Percentiles rank a stretch among this genome's conserved stretches.
Evolutionary conservation across 345 rosid genomes (phyloP).

Genomic region (Lepidium aucheri): DNA sequence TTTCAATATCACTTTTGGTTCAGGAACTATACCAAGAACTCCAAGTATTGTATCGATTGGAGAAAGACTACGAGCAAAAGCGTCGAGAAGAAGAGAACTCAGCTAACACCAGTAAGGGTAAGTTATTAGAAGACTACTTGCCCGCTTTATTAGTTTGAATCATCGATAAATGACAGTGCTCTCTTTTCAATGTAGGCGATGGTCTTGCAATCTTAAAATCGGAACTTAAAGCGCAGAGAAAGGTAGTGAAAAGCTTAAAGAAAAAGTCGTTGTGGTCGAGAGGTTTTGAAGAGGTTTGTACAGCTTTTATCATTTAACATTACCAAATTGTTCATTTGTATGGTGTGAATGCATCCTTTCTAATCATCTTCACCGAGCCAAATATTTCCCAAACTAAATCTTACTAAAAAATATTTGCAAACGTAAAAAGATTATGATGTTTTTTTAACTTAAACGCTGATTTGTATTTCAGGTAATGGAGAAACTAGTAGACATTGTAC

Average conservation of each 20-base stretch:
- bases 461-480: constrained; percentile 68
- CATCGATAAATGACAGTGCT: background rate
- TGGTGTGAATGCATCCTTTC: background rate
- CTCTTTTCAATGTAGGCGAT: constrained; percentile 36
- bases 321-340: background rate
- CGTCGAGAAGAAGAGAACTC: constrained; percentile 59
- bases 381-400: background rate
- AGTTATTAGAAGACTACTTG: background rate
- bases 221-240: constrained; percentile 70
- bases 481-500: constrained; percentile 91
- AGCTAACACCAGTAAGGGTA: constrained; percentile 46
- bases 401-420: background rate
- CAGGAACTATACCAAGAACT: constrained; percentile 79
- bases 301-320: background rate
- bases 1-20: background rate
- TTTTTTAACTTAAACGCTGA: background rate
- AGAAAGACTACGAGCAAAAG: constrained; percentile 72
- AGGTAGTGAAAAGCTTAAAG: constrained; percentile 64
- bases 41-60: constrained; percentile 70
- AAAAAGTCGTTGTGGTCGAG: constrained; percentile 86
- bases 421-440: background rate
- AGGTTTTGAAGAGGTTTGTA: constrained; percentile 79
- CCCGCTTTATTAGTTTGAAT: background rate
- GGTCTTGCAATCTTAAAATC: constrained; percentile 49
- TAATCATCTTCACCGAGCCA: background rate